A percentile compares a stretch with the other conserved stretches of the same genome.
Evolutionary conservation across 305 asterid species (phyloP).

Genomic region (Solanum chacoense): DNA sequence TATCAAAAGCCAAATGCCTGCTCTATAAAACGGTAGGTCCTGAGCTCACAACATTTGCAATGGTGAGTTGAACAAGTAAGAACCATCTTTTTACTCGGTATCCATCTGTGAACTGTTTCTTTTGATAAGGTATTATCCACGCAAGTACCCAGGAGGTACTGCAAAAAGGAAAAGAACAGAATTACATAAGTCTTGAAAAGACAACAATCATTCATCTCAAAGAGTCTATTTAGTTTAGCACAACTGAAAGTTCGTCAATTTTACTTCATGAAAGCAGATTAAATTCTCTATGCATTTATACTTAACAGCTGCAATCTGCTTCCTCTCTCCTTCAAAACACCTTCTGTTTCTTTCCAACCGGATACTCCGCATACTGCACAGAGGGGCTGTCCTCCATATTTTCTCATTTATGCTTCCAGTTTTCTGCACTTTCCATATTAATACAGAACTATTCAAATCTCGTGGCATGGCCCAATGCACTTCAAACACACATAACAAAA

Average conservation of each 20-base stretch:
- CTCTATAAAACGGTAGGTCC: neutral
- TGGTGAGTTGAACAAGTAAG: neutral
- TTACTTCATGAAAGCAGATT: neutral
- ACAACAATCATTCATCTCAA: neutral
- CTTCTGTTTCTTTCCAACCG: neutral
- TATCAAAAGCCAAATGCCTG: neutral
- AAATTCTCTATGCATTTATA: neutral
- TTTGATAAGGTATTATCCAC: neutral
- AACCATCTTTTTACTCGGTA: neutral
- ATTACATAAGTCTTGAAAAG: neutral
- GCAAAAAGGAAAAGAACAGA: neutral
- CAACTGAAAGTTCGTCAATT: neutral
- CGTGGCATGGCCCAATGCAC: neutral
- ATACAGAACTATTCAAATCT: neutral
- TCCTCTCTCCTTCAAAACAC: neutral
- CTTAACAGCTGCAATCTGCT: neutral
- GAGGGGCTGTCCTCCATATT: neutral
- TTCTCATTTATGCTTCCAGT: neutral
- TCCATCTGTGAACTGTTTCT: neutral
- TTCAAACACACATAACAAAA: neutral
- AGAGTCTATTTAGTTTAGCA: neutral
- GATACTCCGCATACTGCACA: neutral
- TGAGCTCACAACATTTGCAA: neutral
- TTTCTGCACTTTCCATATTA: neutral
- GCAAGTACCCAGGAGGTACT: neutral